A percentile compares a stretch with the other conserved stretches of the same genome.
Conservation (phyloP, 2,329 filamentous ascomycete species). For the Hawksworthiomyces lignivorus region DNA sequence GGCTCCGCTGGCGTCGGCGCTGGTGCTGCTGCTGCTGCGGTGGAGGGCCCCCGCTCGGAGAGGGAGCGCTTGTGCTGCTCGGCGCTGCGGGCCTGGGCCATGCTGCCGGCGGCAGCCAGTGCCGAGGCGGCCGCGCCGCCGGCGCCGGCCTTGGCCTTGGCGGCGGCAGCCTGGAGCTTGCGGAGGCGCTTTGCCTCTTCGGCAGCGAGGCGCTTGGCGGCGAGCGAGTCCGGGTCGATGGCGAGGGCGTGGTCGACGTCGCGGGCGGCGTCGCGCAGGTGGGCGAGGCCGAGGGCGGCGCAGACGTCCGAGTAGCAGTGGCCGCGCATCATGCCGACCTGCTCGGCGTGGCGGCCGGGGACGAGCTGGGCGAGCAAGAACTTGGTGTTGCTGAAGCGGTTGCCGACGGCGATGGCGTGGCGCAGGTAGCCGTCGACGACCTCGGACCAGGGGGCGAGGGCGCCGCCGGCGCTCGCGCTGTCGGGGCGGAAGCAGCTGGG, state of each 20-base stretch:
- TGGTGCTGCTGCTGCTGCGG: not conserved
- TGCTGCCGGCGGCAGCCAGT: constrained; percentile 38
- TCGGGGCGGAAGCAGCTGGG: constrained; percentile 82
- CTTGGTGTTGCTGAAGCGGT: constrained; percentile 89
- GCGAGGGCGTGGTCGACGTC: constrained; percentile 58
- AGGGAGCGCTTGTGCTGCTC: constrained; percentile 15
- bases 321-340: constrained; percentile 52
- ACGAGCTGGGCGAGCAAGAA: constrained; percentile 80
- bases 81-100: constrained; percentile 27
- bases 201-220: constrained; percentile 34
- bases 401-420: constrained; percentile 67
- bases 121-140: too few species aligned
- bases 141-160: constrained; percentile 4
- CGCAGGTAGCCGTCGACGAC: constrained; percentile 70
- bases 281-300: constrained; percentile 53
- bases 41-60: constrained; percentile 22
- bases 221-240: constrained; percentile 36
- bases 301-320: constrained; percentile 68
- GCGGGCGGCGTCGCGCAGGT: constrained; percentile 53
- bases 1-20: not conserved
- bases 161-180: constrained; percentile 1
- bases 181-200: constrained; percentile 13
- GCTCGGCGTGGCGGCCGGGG: constrained; percentile 64
- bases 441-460: constrained; percentile 64
- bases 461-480: constrained; percentile 59